Evolutionary conservation across 225 moss, liverwort and hornwort species (phyloP).

Genomic region (Straminergon stramineum): DNA sequence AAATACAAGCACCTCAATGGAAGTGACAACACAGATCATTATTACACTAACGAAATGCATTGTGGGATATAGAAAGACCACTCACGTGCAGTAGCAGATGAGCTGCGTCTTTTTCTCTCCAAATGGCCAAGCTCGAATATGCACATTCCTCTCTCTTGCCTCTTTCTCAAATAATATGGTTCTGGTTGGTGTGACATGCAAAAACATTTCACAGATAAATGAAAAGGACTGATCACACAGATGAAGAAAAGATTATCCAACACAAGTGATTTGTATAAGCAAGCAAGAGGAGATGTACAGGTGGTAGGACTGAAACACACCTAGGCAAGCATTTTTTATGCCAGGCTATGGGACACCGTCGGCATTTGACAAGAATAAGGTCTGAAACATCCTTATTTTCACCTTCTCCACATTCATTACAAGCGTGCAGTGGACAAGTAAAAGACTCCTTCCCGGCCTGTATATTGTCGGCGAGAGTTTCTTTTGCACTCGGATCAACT

Average conservation of each 20-base stretch:
- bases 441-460: constrained; percentile 28
- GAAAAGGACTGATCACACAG: not conserved
- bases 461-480: constrained; percentile 12
- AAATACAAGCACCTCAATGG: not conserved
- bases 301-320: constrained; percentile 6
- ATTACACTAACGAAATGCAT: not conserved
- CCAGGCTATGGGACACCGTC: constrained; percentile 49
- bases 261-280: not conserved
- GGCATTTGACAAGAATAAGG: constrained; percentile 33
- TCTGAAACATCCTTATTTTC: constrained; percentile 20
- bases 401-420: constrained; percentile 29
- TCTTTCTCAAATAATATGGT: not conserved
- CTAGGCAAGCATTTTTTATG: constrained; percentile 45
- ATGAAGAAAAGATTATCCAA: not conserved
- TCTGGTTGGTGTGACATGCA: constrained; percentile 7
- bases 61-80: not conserved
- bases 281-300: not conserved
- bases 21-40: not conserved
- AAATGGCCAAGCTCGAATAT: constrained; percentile 35
- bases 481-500: not conserved
- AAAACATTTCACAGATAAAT: not conserved
- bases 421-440: constrained; percentile 40
- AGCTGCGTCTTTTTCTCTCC: not conserved
- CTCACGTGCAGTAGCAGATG: constrained; percentile 48
- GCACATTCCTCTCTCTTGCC: not conserved